Percentiles rank a stretch among this genome's conserved stretches.
Evolutionary conservation across 2,329 filamentous ascomycete genomes (phyloP).

Genomic region (Xylariaceae sp.): DNA sequence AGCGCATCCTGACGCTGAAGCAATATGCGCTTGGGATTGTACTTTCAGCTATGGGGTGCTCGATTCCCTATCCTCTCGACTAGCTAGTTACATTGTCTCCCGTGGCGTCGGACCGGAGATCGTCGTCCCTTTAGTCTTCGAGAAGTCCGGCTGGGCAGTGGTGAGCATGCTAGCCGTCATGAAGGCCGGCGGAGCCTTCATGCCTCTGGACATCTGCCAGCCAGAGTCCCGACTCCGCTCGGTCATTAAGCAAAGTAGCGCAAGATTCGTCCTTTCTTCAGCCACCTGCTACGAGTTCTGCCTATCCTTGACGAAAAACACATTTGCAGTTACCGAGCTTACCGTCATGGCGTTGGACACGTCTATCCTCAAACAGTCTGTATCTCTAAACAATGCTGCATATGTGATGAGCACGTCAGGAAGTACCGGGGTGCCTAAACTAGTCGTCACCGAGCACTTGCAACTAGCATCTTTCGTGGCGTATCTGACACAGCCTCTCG

Average conservation of each 20-base stretch:
- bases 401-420: conserved; percentile 65
- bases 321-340: too few relatives aligned
- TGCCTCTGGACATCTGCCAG: conserved; percentile 32
- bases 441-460: conserved; percentile 59
- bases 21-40: conserved; percentile 26
- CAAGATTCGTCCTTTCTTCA: conserved; percentile 14
- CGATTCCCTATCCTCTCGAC: conserved; percentile 27
- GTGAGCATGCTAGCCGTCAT: conserved; percentile 33
- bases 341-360: too few relatives aligned
- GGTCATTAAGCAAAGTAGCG: background rate
- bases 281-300: background rate
- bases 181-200: conserved; percentile 37
- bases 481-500: conserved; percentile 42
- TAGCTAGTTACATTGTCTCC: conserved; percentile 10
- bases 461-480: conserved; percentile 61
- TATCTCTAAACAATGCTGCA: conserved; percentile 1
- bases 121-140: conserved; percentile 25
- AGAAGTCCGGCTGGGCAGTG: conserved; percentile 22
- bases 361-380: background rate
- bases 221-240: conserved; percentile 11
- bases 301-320: background rate
- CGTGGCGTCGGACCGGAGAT: conserved; percentile 17
- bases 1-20: conserved; percentile 7
- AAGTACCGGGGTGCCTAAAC: conserved; percentile 63
- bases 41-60: conserved; percentile 32